Evolutionary conservation across 1,284 basidiomycete species (phyloP).

Genomic region (Moesziomyces sp.): DNA sequence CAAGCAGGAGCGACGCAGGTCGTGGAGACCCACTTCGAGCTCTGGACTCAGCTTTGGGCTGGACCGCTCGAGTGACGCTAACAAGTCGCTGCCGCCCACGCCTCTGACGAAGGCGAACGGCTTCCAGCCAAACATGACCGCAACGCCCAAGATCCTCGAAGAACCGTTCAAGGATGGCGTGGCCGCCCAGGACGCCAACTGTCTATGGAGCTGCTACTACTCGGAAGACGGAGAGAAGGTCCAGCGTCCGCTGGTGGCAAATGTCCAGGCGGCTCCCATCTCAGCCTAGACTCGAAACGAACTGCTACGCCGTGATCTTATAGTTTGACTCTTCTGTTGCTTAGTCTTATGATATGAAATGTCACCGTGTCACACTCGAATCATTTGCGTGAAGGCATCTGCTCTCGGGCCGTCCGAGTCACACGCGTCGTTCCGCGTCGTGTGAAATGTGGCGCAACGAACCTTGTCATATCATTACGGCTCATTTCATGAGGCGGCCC

Average conservation of each 20-base stretch:
- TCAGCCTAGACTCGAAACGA: too few relatives aligned
- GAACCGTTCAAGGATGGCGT: conserved; percentile 10
- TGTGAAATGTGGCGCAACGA: too few relatives aligned
- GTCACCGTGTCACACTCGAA: too few relatives aligned
- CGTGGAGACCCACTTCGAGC: conserved; percentile 23
- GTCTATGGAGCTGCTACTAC: conserved; percentile 44
- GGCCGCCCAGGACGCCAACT: neutral
- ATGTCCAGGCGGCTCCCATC: neutral
- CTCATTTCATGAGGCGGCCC: too few relatives aligned
- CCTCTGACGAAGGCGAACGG: conserved; percentile 1
- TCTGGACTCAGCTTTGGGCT: neutral
- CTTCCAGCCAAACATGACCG: conserved; percentile 16
- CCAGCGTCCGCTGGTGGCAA: neutral
- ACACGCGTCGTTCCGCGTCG: too few relatives aligned
- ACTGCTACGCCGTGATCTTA: too few relatives aligned
- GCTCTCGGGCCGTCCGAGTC: too few relatives aligned
- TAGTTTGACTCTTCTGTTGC: too few relatives aligned
- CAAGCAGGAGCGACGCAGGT: conserved; percentile 22
- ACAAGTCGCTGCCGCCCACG: conserved; percentile 8
- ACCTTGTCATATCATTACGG: too few relatives aligned
- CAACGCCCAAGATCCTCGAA: conserved; percentile 39
- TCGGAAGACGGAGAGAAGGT: conserved; percentile 16
- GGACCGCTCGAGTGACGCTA: neutral
- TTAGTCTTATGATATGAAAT: too few relatives aligned
- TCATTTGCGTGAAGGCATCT: too few relatives aligned